phyloP scores from a whole-genome alignment of 108 stramenopile species.

The Licmophora abbreviata region DNA sequence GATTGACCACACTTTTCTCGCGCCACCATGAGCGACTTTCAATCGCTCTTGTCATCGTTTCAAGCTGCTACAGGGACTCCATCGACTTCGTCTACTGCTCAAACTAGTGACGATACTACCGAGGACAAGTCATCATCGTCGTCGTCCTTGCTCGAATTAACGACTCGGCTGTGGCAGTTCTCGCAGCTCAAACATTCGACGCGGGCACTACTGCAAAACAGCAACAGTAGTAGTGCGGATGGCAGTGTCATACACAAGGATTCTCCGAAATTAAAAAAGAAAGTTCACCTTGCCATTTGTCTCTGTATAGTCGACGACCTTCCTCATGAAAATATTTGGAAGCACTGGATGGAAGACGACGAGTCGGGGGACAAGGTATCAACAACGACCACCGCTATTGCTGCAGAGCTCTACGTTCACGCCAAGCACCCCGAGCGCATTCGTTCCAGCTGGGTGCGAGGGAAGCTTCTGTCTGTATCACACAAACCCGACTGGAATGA shows the following conservation, averaged over 20 bases:
- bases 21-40: slow-evolving; percentile 31
- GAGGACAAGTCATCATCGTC: slow-evolving; percentile 25
- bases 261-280: too few relatives aligned
- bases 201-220: background rate
- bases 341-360: slow-evolving; percentile 22
- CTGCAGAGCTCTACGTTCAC: slow-evolving; percentile 35
- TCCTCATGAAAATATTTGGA: slow-evolving; percentile 42
- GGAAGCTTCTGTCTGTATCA: slow-evolving; percentile 24
- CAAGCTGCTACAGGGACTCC: slow-evolving; percentile 6
- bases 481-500: slow-evolving; percentile 44
- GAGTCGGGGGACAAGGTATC: background rate
- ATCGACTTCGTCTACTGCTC: background rate
- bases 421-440: slow-evolving; percentile 33
- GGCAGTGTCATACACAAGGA: too few relatives aligned
- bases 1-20: too few relatives aligned
- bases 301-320: slow-evolving; percentile 38
- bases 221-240: background rate
- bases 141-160: slow-evolving; percentile 16
- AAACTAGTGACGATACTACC: slow-evolving; percentile 8
- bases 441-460: slow-evolving; percentile 22
- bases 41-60: slow-evolving; percentile 16
- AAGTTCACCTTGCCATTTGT: slow-evolving; percentile 34
- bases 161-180: slow-evolving; percentile 21
- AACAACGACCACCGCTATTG: slow-evolving; percentile 1
- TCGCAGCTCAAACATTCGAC: slow-evolving; percentile 18